Percentiles rank a stretch among this genome's conserved stretches.
Conservation (phyloP, 805 yeast genomes). For the Cyberlindnera xylosilytica region DNA sequence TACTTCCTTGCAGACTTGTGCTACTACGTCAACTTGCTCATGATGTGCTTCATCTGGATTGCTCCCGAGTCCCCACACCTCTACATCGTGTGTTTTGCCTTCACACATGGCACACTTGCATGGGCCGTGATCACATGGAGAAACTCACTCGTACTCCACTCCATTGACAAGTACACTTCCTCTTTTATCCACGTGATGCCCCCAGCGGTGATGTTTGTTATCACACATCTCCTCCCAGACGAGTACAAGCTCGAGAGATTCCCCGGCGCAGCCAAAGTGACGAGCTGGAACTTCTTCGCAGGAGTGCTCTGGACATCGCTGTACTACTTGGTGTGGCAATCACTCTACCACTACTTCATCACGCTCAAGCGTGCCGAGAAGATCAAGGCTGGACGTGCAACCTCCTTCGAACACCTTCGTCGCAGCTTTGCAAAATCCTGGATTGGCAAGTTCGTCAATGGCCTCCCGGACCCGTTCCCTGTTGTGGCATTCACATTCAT, state of each 20-base stretch:
- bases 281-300: constrained; percentile 67
- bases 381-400: constrained; percentile 80
- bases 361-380: constrained; percentile 75
- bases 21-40: constrained; percentile 77
- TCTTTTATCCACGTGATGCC: constrained; percentile 91
- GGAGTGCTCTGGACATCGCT: constrained; percentile 78
- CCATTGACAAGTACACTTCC: constrained; percentile 88
- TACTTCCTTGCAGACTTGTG: constrained; percentile 91
- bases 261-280: constrained; percentile 72
- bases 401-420: constrained; percentile 83
- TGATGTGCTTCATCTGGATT: constrained; percentile 75
- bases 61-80: constrained; percentile 71
- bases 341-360: constrained; percentile 85
- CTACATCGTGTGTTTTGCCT: constrained; percentile 80
- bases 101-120: constrained; percentile 83
- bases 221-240: constrained; percentile 66
- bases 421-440: constrained; percentile 60
- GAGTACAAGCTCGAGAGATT: constrained; percentile 54
- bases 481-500: constrained; percentile 79
- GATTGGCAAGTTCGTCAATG: constrained; percentile 75
- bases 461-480: constrained; percentile 83
- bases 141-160: constrained; percentile 86
- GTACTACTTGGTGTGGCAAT: constrained; percentile 88
- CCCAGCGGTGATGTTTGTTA: constrained; percentile 80
- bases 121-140: constrained; percentile 97